Percentiles rank a stretch among this genome's conserved stretches.
Conservation (phyloP, 495 filamentous ascomycete genomes). For the Cairneyella variabilis region DNA sequence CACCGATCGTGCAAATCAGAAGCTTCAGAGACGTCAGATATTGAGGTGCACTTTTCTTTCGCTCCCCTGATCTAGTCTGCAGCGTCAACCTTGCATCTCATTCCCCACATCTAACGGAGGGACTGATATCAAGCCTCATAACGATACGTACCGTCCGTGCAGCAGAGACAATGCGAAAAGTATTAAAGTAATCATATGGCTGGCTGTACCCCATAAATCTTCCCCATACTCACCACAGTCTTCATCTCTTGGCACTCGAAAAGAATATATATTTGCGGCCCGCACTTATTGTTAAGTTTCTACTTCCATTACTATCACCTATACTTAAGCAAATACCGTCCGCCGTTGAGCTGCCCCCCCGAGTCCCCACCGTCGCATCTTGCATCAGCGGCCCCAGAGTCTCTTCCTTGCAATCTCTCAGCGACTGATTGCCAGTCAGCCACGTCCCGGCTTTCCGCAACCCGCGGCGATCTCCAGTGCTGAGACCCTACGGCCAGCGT, state of each 20-base stretch:
- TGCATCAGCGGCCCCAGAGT: conserved; percentile 13
- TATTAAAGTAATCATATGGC: conserved; percentile 20
- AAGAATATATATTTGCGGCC: neutral
- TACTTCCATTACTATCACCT: too few relatives aligned
- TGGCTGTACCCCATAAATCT: neutral
- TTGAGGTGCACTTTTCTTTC: neutral
- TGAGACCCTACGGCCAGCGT: too few relatives aligned
- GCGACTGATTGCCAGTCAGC: neutral
- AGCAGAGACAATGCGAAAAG: neutral
- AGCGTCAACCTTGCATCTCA: neutral
- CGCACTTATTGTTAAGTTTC: too few relatives aligned
- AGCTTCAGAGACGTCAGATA: neutral
- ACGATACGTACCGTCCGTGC: conserved; percentile 1
- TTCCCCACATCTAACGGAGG: conserved; percentile 16
- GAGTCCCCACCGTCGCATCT: conserved; percentile 9
- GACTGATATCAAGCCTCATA: conserved; percentile 17
- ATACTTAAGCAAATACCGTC: too few relatives aligned
- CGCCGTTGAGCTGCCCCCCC: too few relatives aligned
- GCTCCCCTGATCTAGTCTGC: neutral
- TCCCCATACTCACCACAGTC: neutral
- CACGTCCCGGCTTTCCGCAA: neutral
- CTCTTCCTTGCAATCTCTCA: conserved; percentile 4
- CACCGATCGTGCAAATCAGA: neutral
- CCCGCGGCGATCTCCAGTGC: too few relatives aligned
- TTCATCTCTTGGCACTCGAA: neutral